Evolutionary conservation across 345 rosid genomes (phyloP).

Genomic region (Rubroshorea leprosula): DNA sequence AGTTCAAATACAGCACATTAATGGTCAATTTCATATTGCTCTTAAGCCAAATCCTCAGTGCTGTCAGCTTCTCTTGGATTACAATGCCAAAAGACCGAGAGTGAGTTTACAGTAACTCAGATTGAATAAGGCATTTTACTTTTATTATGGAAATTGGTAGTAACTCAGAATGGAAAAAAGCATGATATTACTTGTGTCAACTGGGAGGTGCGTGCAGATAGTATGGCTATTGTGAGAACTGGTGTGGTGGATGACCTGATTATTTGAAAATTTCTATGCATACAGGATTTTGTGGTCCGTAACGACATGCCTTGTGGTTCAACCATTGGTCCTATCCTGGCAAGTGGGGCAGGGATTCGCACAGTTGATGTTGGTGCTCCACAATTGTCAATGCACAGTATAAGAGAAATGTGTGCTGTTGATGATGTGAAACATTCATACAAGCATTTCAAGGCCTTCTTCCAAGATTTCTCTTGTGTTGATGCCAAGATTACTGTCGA

Average conservation of each 20-base stretch:
- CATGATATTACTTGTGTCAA: not conserved
- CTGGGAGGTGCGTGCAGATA: no score
- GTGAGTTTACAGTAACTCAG: no score
- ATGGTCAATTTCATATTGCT: no score
- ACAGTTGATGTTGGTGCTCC: conserved; percentile 97
- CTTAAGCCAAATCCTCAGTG: no score
- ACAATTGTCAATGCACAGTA: conserved; percentile 95
- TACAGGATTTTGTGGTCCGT: conserved; percentile 93
- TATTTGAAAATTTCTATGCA: not conserved
- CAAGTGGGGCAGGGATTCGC: conserved; percentile 92
- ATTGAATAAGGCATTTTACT: no score
- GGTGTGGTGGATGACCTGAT: conserved; percentile 3
- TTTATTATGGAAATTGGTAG: no score
- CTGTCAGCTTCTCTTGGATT: no score
- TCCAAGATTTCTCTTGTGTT: conserved; percentile 56
- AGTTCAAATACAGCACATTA: no score
- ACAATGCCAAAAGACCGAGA: no score
- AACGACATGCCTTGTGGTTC: conserved; percentile 95
- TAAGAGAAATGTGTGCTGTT: conserved; percentile 90
- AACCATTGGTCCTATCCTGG: conserved; percentile 92
- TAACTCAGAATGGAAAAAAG: no score
- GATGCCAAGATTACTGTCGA: conserved; percentile 67
- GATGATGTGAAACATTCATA: conserved; percentile 76
- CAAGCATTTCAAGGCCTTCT: conserved; percentile 91
- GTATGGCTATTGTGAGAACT: conserved; percentile 2